phyloP scores from a whole-genome alignment of 2,329 filamentous ascomycete genomes.

The Annulohypoxylon truncatum region DNA sequence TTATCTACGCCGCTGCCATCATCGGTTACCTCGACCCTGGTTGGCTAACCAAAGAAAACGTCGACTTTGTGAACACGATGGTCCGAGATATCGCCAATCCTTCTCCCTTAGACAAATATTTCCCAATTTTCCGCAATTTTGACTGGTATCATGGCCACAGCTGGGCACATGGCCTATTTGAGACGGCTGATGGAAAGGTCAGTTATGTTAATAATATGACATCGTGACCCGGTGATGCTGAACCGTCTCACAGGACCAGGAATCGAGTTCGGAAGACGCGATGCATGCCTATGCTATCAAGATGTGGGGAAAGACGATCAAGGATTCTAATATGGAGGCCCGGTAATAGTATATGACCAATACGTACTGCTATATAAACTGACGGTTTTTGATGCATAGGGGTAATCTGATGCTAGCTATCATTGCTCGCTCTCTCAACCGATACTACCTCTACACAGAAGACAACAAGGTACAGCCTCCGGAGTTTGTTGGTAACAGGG shows the following conservation, averaged over 20 bases:
- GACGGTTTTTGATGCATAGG: conserved; percentile 48
- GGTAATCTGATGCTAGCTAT: conserved; percentile 88
- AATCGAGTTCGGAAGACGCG: conserved; percentile 90
- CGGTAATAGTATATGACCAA: conserved; percentile 57
- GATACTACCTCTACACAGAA: conserved; percentile 84
- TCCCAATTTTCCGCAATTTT: conserved; percentile 85
- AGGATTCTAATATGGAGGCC: conserved; percentile 83
- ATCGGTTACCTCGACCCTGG: conserved; percentile 81
- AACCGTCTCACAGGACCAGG: conserved; percentile 67
- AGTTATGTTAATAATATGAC: background rate
- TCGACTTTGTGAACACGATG: conserved; percentile 83
- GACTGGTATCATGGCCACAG: conserved; percentile 97
- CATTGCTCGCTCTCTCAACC: conserved; percentile 76
- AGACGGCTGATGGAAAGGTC: conserved; percentile 77
- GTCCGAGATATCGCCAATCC: conserved; percentile 88
- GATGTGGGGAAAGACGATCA: conserved; percentile 87
- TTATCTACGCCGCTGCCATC: conserved; percentile 85
- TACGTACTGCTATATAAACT: background rate
- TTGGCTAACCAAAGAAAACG: conserved; percentile 77
- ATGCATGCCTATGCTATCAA: conserved; percentile 90
- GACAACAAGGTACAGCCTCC: conserved; percentile 77
- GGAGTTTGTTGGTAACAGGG: conserved; percentile 85
- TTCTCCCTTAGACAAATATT: conserved; percentile 74
- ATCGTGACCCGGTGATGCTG: background rate
- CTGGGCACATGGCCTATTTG: conserved; percentile 86